Evolutionary conservation across 441 rosid species (phyloP).

Genomic region (Jatropha podagrica): DNA sequence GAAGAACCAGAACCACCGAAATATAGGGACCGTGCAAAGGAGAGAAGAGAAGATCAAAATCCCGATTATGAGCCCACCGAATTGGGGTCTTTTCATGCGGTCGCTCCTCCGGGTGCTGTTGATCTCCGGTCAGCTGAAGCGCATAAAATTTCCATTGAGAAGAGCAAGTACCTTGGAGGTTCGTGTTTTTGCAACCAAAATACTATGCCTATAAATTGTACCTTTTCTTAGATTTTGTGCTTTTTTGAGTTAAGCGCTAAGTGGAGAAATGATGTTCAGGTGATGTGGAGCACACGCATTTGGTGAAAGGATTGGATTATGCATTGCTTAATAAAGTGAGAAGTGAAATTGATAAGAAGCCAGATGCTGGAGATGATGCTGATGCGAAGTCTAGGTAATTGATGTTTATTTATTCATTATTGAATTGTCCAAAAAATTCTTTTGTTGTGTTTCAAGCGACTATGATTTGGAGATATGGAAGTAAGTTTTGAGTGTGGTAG

Average conservation of each 20-base stretch:
- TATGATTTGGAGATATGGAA: background rate
- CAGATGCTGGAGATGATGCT: slow-evolving; percentile 67
- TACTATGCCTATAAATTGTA: background rate
- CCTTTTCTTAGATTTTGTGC: background rate
- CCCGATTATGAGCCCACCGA: slow-evolving; percentile 89
- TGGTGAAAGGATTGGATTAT: slow-evolving; percentile 96
- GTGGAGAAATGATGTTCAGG: slow-evolving; percentile 39
- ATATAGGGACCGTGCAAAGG: slow-evolving; percentile 95
- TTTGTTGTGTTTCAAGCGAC: background rate
- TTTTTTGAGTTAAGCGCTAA: background rate
- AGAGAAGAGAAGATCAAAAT: slow-evolving; percentile 94
- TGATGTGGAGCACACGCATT: slow-evolving; percentile 96
- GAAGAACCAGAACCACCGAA: slow-evolving; percentile 76
- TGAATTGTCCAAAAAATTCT: background rate
- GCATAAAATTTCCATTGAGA: slow-evolving; percentile 81
- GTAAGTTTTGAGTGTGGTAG: background rate
- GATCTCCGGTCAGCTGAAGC: slow-evolving; percentile 81
- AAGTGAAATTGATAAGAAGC: slow-evolving; percentile 91
- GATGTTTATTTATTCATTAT: background rate
- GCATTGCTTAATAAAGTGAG: slow-evolving; percentile 87
- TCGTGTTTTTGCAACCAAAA: slow-evolving; percentile 20
- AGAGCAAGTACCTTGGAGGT: slow-evolving; percentile 99
- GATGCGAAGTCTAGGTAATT: slow-evolving; percentile 65
- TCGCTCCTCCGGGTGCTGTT: slow-evolving; percentile 90
- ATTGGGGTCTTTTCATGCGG: slow-evolving; percentile 88